Evolutionary conservation across 352 stramenopile species (phyloP).

Genomic region (Phytophthora macrochlamydospora): DNA sequence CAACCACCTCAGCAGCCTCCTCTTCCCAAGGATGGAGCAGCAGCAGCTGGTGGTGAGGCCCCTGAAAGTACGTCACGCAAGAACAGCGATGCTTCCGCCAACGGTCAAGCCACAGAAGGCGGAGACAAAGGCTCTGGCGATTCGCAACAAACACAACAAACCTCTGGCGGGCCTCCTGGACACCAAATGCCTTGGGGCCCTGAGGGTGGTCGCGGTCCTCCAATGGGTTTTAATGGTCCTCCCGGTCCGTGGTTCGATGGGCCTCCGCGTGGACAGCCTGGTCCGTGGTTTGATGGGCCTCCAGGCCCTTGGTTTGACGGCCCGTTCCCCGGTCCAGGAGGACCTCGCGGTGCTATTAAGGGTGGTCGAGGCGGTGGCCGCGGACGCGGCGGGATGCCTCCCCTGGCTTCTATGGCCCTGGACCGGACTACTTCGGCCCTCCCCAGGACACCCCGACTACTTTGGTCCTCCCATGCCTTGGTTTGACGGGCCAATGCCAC

Average conservation of each 20-base stretch:
- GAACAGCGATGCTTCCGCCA: slow-evolving; percentile 27
- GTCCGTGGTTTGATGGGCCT: slow-evolving; percentile 77
- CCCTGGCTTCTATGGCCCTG: slow-evolving; percentile 68
- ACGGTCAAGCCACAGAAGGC: slow-evolving; percentile 22
- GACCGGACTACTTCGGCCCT: slow-evolving; percentile 76
- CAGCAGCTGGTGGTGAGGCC: slow-evolving; percentile 8
- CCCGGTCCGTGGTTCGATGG: slow-evolving; percentile 78
- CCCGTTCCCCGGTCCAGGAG: slow-evolving; percentile 60
- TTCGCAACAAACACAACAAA: slow-evolving; percentile 32
- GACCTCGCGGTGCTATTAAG: slow-evolving; percentile 42
- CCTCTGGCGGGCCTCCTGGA: slow-evolving; percentile 30
- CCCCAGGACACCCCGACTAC: slow-evolving; percentile 80
- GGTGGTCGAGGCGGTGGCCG: slow-evolving; percentile 54
- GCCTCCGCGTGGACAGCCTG: slow-evolving; percentile 53
- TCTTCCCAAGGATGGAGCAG: slow-evolving; percentile 36
- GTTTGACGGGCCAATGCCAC: slow-evolving; percentile 67
- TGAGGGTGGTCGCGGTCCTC: slow-evolving; percentile 46
- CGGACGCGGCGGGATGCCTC: slow-evolving; percentile 36
- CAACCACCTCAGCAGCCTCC: slow-evolving; percentile 44
- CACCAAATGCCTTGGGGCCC: slow-evolving; percentile 33
- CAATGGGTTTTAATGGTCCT: slow-evolving; percentile 59
- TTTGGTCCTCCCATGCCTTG: slow-evolving; percentile 70
- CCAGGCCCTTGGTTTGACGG: slow-evolving; percentile 82
- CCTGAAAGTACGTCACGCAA: slow-evolving; percentile 16
- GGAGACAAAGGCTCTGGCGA: slow-evolving; percentile 23